Evolutionary conservation across 2,329 filamentous ascomycete genomes (phyloP).

Genomic region (Colletotrichum sp.): DNA sequence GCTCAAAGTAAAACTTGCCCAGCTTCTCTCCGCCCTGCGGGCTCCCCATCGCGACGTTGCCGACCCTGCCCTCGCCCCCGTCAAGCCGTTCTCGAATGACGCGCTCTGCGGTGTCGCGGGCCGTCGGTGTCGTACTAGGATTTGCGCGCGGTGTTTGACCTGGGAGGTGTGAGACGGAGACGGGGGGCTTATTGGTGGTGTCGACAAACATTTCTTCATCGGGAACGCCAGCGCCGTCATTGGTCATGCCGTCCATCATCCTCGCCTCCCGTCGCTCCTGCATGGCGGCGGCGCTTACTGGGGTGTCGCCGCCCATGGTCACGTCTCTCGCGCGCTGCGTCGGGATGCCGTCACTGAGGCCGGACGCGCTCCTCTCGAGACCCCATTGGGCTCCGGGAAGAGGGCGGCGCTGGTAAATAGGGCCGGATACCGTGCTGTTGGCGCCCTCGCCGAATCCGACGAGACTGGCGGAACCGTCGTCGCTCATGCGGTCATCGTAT

Average conservation of each 20-base stretch:
- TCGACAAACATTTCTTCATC: constrained; percentile 66
- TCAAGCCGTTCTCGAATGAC: constrained; percentile 67
- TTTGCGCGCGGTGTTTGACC: constrained; percentile 25
- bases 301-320: constrained; percentile 41
- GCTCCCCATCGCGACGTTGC: constrained; percentile 43
- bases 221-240: constrained; percentile 53
- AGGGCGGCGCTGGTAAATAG: constrained; percentile 66
- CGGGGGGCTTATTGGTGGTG: constrained; percentile 65
- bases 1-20: constrained; percentile 67
- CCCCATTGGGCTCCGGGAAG: constrained; percentile 45
- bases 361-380: constrained; percentile 57
- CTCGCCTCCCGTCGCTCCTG: constrained; percentile 64
- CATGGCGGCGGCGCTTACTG: constrained; percentile 48
- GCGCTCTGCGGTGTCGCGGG: constrained; percentile 66
- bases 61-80: constrained; percentile 48
- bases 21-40: constrained; percentile 50
- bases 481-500: constrained; percentile 78
- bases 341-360: constrained; percentile 50
- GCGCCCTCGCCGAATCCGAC: constrained; percentile 95
- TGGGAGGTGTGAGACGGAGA: constrained; percentile 44
- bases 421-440: constrained; percentile 81
- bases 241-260: constrained; percentile 70
- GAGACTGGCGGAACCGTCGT: constrained; percentile 81
- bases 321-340: constrained; percentile 37
- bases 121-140: constrained; percentile 26